phyloP scores from a whole-genome alignment of 352 stramenopile species.

The Pseudoperonospora humuli region DNA sequence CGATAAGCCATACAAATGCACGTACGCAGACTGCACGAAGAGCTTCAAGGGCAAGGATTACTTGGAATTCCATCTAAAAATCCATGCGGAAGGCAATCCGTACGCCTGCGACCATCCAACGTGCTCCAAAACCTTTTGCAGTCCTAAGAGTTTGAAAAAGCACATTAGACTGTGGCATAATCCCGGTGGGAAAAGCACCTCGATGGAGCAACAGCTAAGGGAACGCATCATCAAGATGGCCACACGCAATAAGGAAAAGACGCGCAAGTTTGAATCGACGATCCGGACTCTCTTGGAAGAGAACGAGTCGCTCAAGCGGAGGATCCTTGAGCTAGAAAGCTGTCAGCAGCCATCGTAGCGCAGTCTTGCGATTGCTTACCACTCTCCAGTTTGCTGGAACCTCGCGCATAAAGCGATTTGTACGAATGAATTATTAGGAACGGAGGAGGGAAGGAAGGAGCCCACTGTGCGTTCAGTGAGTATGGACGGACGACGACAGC shows the following conservation, averaged over 20 bases:
- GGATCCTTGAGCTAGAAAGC: conserved; percentile 51
- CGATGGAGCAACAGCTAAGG: conserved; percentile 77
- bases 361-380: neutral
- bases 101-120: conserved; percentile 75
- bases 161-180: conserved; percentile 81
- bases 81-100: conserved; percentile 70
- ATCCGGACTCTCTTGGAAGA: conserved; percentile 76
- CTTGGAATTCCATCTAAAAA: conserved; percentile 81
- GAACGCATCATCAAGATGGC: conserved; percentile 85
- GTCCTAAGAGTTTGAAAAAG: conserved; percentile 78
- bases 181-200: conserved; percentile 72
- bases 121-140: conserved; percentile 81
- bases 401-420: conserved; percentile 14
- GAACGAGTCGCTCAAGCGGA: conserved; percentile 60
- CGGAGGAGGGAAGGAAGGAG: conserved; percentile 3
- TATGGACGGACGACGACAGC: conserved; percentile 1
- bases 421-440: conserved; percentile 27
- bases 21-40: conserved; percentile 77
- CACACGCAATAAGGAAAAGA: conserved; percentile 78
- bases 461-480: conserved; percentile 9
- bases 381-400: conserved; percentile 1
- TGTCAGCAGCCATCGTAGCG: conserved; percentile 16
- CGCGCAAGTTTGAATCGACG: conserved; percentile 65
- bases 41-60: conserved; percentile 86
- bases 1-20: conserved; percentile 83